Evolutionary conservation across 2,329 filamentous ascomycete species (phyloP).

Genomic region (Xylariaceae sp.): DNA sequence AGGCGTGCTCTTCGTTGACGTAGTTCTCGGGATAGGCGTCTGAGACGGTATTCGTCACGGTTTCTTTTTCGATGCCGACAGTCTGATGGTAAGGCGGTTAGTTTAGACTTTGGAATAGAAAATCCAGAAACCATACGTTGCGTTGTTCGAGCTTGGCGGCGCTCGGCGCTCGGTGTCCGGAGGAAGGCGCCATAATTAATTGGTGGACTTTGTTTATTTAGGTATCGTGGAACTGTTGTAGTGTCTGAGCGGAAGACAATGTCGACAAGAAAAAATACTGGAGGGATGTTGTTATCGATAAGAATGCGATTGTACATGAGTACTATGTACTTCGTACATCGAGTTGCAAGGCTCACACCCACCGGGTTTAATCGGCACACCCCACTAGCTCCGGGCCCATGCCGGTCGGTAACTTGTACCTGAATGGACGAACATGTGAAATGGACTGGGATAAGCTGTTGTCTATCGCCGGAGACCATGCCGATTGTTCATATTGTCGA

Average conservation of each 20-base stretch:
- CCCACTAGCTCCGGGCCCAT: constrained; percentile 16
- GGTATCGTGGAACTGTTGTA: not conserved
- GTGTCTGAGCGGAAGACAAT: constrained; percentile 19
- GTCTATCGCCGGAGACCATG: no score
- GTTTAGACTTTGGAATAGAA: constrained; percentile 1
- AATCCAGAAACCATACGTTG: constrained; percentile 23
- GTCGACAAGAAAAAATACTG: constrained; percentile 25
- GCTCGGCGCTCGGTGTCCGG: constrained; percentile 22
- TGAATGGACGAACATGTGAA: not conserved
- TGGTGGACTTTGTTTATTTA: not conserved
- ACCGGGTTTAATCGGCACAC: constrained; percentile 10
- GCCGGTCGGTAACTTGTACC: not conserved
- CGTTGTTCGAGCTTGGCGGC: constrained; percentile 30
- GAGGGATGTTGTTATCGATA: constrained; percentile 23
- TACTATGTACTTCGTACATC: no score
- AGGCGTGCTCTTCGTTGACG: constrained; percentile 80
- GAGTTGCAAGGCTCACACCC: constrained; percentile 5
- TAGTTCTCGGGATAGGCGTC: constrained; percentile 91
- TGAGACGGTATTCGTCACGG: constrained; percentile 80
- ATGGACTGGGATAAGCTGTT: not conserved
- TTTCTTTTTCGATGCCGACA: constrained; percentile 84
- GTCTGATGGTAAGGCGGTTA: constrained; percentile 54
- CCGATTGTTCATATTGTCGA: no score
- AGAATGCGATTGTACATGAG: constrained; percentile 3
- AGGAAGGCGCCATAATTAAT: constrained; percentile 33